Evolutionary conservation across 805 yeast genomes (phyloP), one percentile per base, ranked within the genome.

Genomic region (Zygosaccharomyces kombuchaensis): DNA sequence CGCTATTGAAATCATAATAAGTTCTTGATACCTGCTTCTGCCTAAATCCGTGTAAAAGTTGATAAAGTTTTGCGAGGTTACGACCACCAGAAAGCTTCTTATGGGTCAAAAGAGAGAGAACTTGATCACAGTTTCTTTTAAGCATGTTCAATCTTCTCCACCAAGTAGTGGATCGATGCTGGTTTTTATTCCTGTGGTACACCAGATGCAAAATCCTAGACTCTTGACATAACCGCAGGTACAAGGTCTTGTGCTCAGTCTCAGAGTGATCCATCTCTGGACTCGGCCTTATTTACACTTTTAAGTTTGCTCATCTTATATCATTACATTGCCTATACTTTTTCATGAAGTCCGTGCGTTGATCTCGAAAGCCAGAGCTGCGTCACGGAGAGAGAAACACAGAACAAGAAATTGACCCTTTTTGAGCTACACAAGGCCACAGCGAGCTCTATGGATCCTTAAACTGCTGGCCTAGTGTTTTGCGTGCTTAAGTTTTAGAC

Each of bases 151-250:
- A 67, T 48, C 77, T 73, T 48, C 70, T 75, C 91, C 96, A 89
- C 96, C 96, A 89, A 7, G 59, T 57, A 25, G 87, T 75, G 6
- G 73, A 75, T 3, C 81, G 69, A 58, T 87, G 96, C 61, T 89
- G 96, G 61, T 87, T 87, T 43, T 74, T 71, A 63, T 82, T 84
- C 51, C 95, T 70, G 56, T 83, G 87, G 58, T 83, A 80, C 2
- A 87, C 52, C 32, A 87, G 63, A 52, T 79, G 84, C 3, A 87
- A 62, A 3, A 86, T 56, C 19, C 76, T 73, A 43, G 66, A 77
- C 64, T 89, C 96, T 38, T 63, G 69, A 31, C 54, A 53, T 2
- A 76, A 42, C 26, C 30, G 32, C 30, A 45, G 23, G 14, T 35
- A 43, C n/a, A 39, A 22, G 12, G 35, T 34, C 23, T 27, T 26